Percentiles rank a stretch among this genome's conserved stretches.
Evolutionary conservation across 1,284 basidiomycete genomes (phyloP).

Genomic region (Ustilago sp.): DNA sequence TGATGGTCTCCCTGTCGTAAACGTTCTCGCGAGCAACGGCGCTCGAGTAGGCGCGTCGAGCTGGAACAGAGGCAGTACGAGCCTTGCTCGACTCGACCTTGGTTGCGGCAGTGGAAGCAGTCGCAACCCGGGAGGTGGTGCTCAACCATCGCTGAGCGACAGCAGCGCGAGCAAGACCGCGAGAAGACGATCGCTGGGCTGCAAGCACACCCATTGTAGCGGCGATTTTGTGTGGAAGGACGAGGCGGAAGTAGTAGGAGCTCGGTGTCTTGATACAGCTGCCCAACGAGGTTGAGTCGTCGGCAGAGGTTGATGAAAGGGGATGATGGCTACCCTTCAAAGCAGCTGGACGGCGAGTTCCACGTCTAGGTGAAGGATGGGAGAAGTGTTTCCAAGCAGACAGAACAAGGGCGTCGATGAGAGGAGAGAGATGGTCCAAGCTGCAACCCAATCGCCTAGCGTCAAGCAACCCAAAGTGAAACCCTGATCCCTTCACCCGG

Average conservation of each 20-base stretch:
- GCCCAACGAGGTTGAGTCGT: not conserved
- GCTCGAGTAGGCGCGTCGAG: slow-evolving; percentile 49
- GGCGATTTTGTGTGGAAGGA: not conserved
- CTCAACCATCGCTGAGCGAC: slow-evolving; percentile 42
- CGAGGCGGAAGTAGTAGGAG: not conserved
- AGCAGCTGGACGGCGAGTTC: not conserved
- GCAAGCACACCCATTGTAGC: slow-evolving; percentile 41
- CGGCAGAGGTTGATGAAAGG: not conserved
- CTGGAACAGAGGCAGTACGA: slow-evolving; percentile 18
- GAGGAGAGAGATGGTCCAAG: slow-evolving; percentile 18
- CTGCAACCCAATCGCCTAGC: not conserved
- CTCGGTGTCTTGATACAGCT: slow-evolving; percentile 1
- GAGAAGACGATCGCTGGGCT: slow-evolving; percentile 45
- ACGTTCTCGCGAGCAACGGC: slow-evolving; percentile 53
- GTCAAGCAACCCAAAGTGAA: not conserved
- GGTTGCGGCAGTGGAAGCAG: slow-evolving; percentile 23
- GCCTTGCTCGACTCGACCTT: slow-evolving; percentile 33
- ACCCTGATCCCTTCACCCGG: slow-evolving; percentile 25
- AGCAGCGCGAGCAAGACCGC: slow-evolving; percentile 39
- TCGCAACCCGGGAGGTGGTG: slow-evolving; percentile 34
- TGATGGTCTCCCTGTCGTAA: slow-evolving; percentile 67
- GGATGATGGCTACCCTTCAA: not conserved
- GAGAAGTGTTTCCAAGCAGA: not conserved
- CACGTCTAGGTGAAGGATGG: not conserved
- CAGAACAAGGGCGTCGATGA: slow-evolving; percentile 11